Conservation (phyloP, 2,329 filamentous ascomycete genomes). For the Capronia epimyces region DNA sequence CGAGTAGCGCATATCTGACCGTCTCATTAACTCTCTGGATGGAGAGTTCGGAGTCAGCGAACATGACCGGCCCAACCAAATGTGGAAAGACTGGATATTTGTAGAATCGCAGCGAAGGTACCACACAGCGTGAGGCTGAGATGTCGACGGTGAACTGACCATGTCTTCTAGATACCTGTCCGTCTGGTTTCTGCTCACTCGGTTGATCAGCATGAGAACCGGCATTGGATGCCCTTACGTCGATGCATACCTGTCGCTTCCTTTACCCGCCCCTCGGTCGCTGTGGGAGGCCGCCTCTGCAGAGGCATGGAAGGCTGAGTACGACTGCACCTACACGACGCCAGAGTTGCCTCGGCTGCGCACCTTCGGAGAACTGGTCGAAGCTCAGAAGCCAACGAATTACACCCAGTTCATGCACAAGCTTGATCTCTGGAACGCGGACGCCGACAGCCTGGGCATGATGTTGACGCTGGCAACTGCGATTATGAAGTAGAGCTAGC, state of each 20-base stretch:
- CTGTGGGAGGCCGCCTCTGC: not conserved
- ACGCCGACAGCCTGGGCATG: not conserved
- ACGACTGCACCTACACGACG: not conserved
- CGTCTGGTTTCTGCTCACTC: not conserved
- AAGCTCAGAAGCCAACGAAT: not conserved
- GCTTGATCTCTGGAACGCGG: not conserved
- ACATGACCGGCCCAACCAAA: not conserved
- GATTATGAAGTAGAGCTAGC: not conserved
- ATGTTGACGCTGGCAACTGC: not conserved
- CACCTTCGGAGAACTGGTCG: not conserved
- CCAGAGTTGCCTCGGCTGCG: not conserved
- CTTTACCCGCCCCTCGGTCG: not conserved
- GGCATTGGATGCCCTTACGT: not conserved
- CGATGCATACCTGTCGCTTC: not conserved
- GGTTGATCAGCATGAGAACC: not conserved
- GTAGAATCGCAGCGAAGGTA: not conserved
- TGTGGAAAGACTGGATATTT: not conserved
- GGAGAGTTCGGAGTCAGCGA: not conserved
- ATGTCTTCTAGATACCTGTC: not conserved
- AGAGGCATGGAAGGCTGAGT: not conserved
- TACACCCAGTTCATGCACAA: not conserved
- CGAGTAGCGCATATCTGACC: not conserved
- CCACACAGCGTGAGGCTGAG: not conserved
- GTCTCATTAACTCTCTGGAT: not conserved
- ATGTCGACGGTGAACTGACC: not conserved